phyloP scores from a whole-genome alignment of 2,329 filamentous ascomycete genomes.

The Chrysosporium keratinophilum region DNA sequence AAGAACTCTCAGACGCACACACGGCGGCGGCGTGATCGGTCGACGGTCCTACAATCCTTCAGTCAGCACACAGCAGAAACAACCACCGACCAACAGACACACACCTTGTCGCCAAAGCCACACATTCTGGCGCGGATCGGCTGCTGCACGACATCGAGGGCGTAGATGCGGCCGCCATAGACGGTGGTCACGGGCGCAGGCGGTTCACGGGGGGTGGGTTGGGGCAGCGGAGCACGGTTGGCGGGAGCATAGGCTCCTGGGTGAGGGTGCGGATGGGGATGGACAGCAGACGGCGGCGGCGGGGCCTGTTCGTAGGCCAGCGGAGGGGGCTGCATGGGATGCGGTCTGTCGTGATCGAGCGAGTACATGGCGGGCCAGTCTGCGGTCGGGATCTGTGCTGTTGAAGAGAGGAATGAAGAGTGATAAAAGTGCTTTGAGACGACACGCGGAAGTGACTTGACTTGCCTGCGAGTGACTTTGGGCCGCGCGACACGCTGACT shows the following conservation, averaged over 20 bases:
- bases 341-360: background rate
- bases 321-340: constrained; percentile 1
- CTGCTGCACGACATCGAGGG: constrained; percentile 76
- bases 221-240: constrained; percentile 23
- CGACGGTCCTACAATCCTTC: constrained; percentile 63
- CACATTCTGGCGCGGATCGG: constrained; percentile 93
- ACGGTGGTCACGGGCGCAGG: constrained; percentile 33
- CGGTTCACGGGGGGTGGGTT: constrained; percentile 21
- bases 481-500: no score
- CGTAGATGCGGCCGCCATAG: constrained; percentile 41
- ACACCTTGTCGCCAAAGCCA: constrained; percentile 93
- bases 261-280: background rate
- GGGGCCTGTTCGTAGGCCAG: background rate
- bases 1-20: constrained; percentile 69
- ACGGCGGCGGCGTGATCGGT: constrained; percentile 91
- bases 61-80: background rate
- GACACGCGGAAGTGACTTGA: background rate
- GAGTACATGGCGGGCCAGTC: background rate
- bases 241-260: constrained; percentile 20
- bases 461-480: background rate
- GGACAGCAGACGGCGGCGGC: background rate
- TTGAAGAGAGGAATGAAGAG: no score
- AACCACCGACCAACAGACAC: constrained; percentile 14
- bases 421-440: no score
- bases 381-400: no score